phyloP scores from a whole-genome alignment of 2,329 filamentous ascomycete species.

The Aplosporella prunicola region DNA sequence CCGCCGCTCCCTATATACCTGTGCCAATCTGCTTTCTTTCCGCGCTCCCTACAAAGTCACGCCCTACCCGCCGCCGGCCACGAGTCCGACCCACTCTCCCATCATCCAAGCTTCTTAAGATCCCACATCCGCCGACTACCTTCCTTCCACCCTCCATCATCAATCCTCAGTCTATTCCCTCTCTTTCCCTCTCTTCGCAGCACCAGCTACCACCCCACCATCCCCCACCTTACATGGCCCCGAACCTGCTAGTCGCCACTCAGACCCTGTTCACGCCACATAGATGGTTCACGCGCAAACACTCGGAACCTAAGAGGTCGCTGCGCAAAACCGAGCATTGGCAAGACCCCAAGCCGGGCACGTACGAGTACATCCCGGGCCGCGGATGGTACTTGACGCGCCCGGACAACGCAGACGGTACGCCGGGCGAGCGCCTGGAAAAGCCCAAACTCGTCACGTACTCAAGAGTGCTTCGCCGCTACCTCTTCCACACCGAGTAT shows the following conservation, averaged over 20 bases:
- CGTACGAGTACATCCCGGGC: conserved; percentile 41
- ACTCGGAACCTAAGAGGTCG: conserved; percentile 30
- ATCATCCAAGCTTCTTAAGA: too few species aligned
- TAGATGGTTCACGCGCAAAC: conserved; percentile 38
- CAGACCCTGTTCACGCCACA: conserved; percentile 39
- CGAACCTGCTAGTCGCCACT: conserved; percentile 42
- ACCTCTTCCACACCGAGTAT: conserved; percentile 40
- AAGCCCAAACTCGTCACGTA: conserved; percentile 33
- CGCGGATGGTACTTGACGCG: conserved; percentile 42
- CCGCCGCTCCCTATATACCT: too few species aligned
- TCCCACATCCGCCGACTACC: too few species aligned
- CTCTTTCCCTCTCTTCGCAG: too few species aligned
- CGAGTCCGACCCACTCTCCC: too few species aligned
- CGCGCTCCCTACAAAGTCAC: too few species aligned
- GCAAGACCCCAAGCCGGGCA: conserved; percentile 38
- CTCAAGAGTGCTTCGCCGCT: conserved; percentile 40
- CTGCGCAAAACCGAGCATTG: conserved; percentile 39
- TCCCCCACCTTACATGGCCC: conserved; percentile 32
- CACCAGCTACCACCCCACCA: background rate
- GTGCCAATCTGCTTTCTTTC: too few species aligned
- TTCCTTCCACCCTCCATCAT: too few species aligned
- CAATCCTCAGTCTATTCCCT: too few species aligned
- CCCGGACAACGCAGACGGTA: conserved; percentile 28
- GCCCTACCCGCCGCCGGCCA: too few species aligned
- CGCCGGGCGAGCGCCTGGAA: conserved; percentile 18